Conservation (phyloP, 2,329 filamentous ascomycete genomes). For the Coniochaeta sp. region DNA sequence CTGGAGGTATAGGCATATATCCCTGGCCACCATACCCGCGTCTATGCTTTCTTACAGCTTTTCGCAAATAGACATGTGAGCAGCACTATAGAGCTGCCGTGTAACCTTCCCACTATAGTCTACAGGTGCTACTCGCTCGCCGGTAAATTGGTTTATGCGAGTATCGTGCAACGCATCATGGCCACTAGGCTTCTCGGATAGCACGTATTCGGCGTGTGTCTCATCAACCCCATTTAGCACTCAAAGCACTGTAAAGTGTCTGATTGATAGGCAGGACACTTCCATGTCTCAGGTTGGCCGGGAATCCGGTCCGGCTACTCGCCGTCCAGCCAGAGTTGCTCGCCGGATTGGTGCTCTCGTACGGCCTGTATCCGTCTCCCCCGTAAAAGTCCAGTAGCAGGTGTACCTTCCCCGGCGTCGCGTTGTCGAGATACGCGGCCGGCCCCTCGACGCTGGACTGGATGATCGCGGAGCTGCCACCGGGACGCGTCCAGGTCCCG, state of each 20-base stretch:
- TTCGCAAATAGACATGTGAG: neutral
- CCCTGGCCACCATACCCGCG: too few species aligned
- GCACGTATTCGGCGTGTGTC: too few species aligned
- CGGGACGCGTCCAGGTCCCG: slow-evolving; percentile 42
- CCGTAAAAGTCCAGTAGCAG: slow-evolving; percentile 43
- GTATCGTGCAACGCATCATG: too few species aligned
- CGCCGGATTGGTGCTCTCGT: slow-evolving; percentile 34
- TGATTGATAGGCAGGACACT: slow-evolving; percentile 40
- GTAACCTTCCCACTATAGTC: neutral
- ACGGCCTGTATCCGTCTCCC: slow-evolving; percentile 40
- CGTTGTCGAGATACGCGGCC: slow-evolving; percentile 35
- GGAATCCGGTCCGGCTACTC: slow-evolving; percentile 33
- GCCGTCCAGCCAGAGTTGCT: slow-evolving; percentile 36
- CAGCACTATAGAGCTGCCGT: neutral
- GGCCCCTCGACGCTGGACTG: slow-evolving; percentile 34
- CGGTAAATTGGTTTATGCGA: neutral
- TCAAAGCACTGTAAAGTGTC: slow-evolving; percentile 32
- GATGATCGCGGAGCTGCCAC: slow-evolving; percentile 33
- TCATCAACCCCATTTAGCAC: slow-evolving; percentile 23
- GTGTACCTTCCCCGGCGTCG: slow-evolving; percentile 29
- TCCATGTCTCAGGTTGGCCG: slow-evolving; percentile 42
- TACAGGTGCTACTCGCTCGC: neutral
- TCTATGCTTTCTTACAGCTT: neutral
- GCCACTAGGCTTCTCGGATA: too few species aligned
- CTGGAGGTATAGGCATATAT: too few species aligned